Percentiles rank a stretch among this genome's conserved stretches.
Evolutionary conservation across 176 grass and related monocot species (phyloP).

Genomic region (Eleusine coracana): DNA sequence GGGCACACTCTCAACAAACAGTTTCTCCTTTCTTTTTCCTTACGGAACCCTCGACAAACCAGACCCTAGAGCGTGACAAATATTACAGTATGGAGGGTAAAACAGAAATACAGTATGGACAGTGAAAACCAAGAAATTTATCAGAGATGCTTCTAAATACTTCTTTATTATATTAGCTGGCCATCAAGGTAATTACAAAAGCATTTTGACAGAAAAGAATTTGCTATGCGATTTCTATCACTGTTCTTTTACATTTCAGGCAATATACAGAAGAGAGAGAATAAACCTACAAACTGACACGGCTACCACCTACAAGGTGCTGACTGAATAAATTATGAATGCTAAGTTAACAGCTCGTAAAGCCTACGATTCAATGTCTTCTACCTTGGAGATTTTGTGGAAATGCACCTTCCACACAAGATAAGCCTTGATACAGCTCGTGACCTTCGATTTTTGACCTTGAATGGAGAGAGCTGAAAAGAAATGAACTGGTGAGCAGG

Average conservation of each 20-base stretch:
- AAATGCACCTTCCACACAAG: slow-evolving; percentile 67
- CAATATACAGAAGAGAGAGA: slow-evolving; percentile 54
- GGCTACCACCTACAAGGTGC: slow-evolving; percentile 44
- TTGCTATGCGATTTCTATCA: slow-evolving; percentile 34
- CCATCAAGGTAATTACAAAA: slow-evolving; percentile 39
- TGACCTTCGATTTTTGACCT: slow-evolving; percentile 42
- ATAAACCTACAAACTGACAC: slow-evolving; percentile 42
- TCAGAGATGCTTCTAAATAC: slow-evolving; percentile 4
- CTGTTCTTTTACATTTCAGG: slow-evolving; percentile 39
- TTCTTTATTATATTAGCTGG: neutral
- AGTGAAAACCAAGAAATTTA: neutral
- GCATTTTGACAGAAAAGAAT: slow-evolving; percentile 50
- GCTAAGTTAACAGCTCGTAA: slow-evolving; percentile 36
- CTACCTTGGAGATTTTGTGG: slow-evolving; percentile 56
- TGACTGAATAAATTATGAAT: slow-evolving; percentile 35
- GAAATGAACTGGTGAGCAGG: slow-evolving; percentile 35
- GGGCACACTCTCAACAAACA: neutral
- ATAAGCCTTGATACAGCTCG: slow-evolving; percentile 51
- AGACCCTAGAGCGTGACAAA: neutral
- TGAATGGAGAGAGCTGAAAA: slow-evolving; percentile 52
- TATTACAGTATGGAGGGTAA: neutral
- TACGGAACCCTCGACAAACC: neutral
- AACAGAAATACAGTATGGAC: neutral
- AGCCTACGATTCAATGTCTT: slow-evolving; percentile 22
- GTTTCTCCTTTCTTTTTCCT: neutral